Percentiles rank a stretch among this genome's conserved stretches.
phyloP scores from a whole-genome alignment of 1,284 basidiomycete genomes.

The Pholiota adiposa region DNA sequence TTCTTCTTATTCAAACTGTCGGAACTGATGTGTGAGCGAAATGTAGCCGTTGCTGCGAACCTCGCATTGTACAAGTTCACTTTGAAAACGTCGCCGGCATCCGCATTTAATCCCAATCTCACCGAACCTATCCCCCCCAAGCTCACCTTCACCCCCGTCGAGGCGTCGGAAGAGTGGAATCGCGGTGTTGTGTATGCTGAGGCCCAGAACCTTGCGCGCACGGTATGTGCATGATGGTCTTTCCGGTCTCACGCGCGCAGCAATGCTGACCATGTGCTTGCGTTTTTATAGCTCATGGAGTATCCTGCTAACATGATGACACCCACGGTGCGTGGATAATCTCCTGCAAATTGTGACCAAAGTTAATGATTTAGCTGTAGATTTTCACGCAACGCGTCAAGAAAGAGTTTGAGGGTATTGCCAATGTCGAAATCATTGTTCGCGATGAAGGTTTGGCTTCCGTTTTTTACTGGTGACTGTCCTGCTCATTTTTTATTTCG shows the following conservation, averaged over 20 bases:
- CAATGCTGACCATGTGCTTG: slow-evolving; percentile 2
- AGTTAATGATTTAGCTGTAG: slow-evolving; percentile 32
- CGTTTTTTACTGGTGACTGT: neutral
- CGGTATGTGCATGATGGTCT: slow-evolving; percentile 47
- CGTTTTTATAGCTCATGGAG: slow-evolving; percentile 68
- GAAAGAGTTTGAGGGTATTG: slow-evolving; percentile 68
- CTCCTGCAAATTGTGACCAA: neutral
- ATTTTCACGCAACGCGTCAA: slow-evolving; percentile 75
- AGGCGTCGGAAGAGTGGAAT: slow-evolving; percentile 65
- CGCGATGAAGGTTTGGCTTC: slow-evolving; percentile 76
- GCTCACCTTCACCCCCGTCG: slow-evolving; percentile 49
- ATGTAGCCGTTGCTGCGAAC: slow-evolving; percentile 73
- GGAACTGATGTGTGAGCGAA: slow-evolving; percentile 4
- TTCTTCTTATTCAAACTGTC: neutral
- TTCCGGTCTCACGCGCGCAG: slow-evolving; percentile 4
- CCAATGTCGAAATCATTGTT: slow-evolving; percentile 73
- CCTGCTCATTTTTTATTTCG: slow-evolving; percentile 1
- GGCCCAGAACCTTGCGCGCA: slow-evolving; percentile 86
- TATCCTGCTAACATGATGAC: slow-evolving; percentile 85
- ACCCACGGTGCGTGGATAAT: slow-evolving; percentile 57
- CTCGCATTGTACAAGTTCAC: slow-evolving; percentile 77
- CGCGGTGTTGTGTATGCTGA: slow-evolving; percentile 73
- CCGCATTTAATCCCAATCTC: slow-evolving; percentile 58
- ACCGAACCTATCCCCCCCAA: slow-evolving; percentile 51
- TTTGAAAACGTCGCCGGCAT: slow-evolving; percentile 72